Conservation (phyloP, 805 yeast genomes). For the Yarrowia osloensis region DNA sequence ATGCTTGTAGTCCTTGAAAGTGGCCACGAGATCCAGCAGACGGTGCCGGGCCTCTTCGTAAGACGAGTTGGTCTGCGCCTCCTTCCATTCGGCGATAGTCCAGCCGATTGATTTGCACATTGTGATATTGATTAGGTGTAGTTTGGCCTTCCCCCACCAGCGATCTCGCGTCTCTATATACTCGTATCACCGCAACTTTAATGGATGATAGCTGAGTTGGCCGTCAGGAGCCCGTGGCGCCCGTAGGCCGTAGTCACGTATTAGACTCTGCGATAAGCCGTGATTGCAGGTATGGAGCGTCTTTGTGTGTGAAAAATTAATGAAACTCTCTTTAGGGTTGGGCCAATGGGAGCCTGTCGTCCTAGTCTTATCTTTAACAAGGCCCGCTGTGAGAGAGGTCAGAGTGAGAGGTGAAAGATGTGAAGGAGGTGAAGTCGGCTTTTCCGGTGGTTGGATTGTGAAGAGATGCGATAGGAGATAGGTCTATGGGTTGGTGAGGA, state of each 20-base stretch:
- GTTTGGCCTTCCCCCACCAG: too few relatives aligned
- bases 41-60: constrained; percentile 60
- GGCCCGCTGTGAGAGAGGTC: too few relatives aligned
- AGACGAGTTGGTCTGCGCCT: constrained; percentile 63
- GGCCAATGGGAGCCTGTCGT: neutral
- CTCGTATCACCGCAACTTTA: neutral
- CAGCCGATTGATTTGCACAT: constrained; percentile 55
- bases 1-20: constrained; percentile 38
- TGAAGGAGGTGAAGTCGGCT: neutral
- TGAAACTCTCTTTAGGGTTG: neutral
- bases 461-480: neutral
- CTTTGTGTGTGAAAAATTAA: constrained; percentile 10
- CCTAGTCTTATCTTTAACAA: neutral
- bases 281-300: constrained; percentile 2
- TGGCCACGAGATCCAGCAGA: constrained; percentile 46
- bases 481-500: neutral
- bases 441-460: neutral
- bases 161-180: neutral
- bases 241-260: neutral
- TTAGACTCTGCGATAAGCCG: constrained; percentile 24
- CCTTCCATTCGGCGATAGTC: constrained; percentile 78
- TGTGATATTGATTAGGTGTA: constrained; percentile 34
- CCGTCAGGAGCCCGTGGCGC: constrained; percentile 6
- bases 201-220: constrained; percentile 8
- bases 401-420: too few relatives aligned